phyloP scores from a whole-genome alignment of 2,329 filamentous ascomycete genomes.

The Acrocalymma vagum region DNA sequence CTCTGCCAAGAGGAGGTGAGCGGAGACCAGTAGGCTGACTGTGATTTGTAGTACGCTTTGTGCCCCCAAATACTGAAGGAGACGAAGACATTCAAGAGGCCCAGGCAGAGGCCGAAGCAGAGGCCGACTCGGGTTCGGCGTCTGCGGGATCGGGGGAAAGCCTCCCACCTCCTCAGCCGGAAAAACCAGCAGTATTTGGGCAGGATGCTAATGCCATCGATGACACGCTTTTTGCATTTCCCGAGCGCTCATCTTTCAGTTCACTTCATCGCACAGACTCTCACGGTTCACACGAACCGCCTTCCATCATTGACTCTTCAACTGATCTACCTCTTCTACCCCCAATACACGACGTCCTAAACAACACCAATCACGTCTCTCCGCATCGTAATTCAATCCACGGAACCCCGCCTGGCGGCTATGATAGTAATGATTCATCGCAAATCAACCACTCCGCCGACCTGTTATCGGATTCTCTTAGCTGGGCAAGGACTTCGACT shows the following conservation, averaged over 20 bases:
- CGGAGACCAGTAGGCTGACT: slow-evolving; percentile 4
- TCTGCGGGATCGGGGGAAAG: slow-evolving; percentile 17
- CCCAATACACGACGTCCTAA: slow-evolving; percentile 26
- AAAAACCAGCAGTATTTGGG: slow-evolving; percentile 4
- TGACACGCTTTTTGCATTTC: slow-evolving; percentile 14
- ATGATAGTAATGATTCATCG: slow-evolving; percentile 5
- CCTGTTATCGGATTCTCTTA: slow-evolving; percentile 8
- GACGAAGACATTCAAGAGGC: slow-evolving; percentile 25
- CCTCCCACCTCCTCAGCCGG: neutral
- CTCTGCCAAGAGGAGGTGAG: neutral
- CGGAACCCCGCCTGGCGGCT: neutral
- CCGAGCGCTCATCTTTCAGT: slow-evolving; percentile 13
- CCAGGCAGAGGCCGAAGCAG: slow-evolving; percentile 13
- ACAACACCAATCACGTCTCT: slow-evolving; percentile 12
- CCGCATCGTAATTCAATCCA: too few species aligned
- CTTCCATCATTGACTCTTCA: slow-evolving; percentile 13
- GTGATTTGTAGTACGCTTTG: slow-evolving; percentile 30
- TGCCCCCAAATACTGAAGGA: slow-evolving; percentile 35
- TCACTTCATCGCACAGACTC: slow-evolving; percentile 7
- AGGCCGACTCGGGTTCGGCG: slow-evolving; percentile 14
- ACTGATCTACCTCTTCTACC: slow-evolving; percentile 16
- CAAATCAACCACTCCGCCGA: slow-evolving; percentile 13
- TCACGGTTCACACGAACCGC: slow-evolving; percentile 13
- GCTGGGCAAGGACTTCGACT: slow-evolving; percentile 19
- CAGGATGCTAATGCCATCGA: slow-evolving; percentile 5